Percentiles rank a stretch among this genome's conserved stretches.
Conservation (phyloP, 208 protist species). For the Trypanosoma conorhini region DNA sequence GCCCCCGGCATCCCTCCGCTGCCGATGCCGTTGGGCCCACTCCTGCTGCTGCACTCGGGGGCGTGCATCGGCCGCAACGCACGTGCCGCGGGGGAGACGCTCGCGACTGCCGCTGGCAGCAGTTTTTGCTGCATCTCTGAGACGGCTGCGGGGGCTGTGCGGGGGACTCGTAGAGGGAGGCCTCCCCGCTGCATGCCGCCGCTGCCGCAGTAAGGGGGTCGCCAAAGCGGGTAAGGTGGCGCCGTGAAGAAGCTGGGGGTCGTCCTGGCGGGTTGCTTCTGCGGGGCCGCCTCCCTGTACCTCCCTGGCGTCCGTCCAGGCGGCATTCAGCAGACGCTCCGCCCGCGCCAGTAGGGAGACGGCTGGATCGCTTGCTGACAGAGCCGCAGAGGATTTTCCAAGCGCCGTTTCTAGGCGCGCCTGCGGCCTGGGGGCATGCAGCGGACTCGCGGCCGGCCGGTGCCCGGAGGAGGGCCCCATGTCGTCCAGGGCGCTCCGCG, state of each 20-base stretch:
- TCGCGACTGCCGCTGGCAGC: too few relatives aligned
- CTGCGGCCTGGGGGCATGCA: not conserved
- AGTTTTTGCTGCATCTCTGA: too few relatives aligned
- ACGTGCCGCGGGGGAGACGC: too few relatives aligned
- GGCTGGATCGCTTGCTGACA: not conserved
- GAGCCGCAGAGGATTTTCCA: not conserved
- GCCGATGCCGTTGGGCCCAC: too few relatives aligned
- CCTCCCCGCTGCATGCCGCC: not conserved
- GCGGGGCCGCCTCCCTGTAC: not conserved
- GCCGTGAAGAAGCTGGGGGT: not conserved
- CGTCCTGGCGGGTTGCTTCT: not conserved
- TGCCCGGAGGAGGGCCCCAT: not conserved
- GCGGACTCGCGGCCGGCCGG: not conserved
- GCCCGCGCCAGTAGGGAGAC: constrained; percentile 2
- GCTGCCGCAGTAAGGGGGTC: not conserved
- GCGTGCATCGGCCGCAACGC: too few relatives aligned
- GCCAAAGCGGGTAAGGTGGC: not conserved
- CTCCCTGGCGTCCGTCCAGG: not conserved
- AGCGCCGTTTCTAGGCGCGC: not conserved
- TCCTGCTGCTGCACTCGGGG: too few relatives aligned
- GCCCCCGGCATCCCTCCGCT: too few relatives aligned
- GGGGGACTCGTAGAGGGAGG: not conserved
- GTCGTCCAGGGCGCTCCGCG: not conserved
- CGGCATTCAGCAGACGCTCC: not conserved
- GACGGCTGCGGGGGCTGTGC: too few relatives aligned